Evolutionary conservation across 2,329 filamentous ascomycete species (phyloP).

Genomic region (Penicillium capsulatum): DNA sequence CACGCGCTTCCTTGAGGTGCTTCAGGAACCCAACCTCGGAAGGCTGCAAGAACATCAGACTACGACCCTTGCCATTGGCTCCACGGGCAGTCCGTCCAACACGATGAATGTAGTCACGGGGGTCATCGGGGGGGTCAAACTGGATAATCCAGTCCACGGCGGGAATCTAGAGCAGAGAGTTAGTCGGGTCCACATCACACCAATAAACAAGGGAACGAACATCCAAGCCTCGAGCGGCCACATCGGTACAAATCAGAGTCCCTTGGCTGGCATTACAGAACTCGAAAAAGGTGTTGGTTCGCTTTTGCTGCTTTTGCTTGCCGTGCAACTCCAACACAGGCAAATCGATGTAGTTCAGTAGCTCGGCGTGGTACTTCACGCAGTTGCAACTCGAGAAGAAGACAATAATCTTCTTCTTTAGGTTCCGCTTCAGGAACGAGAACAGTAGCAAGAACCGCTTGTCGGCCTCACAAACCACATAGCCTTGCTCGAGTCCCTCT

Average conservation of each 20-base stretch:
- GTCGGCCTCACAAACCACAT: constrained; percentile 88
- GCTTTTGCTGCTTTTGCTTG: constrained; percentile 97
- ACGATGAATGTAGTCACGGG: constrained; percentile 88
- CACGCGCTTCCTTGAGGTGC: constrained; percentile 83
- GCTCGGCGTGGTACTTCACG: constrained; percentile 91
- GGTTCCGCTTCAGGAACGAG: constrained; percentile 85
- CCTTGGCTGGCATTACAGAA: constrained; percentile 83
- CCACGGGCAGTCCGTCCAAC: constrained; percentile 92
- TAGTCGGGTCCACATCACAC: neutral
- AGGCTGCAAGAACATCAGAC: constrained; percentile 88
- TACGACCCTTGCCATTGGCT: constrained; percentile 75
- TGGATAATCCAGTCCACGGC: constrained; percentile 96
- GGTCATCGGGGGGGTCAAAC: constrained; percentile 90
- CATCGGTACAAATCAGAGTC: constrained; percentile 91
- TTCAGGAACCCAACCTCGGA: constrained; percentile 87
- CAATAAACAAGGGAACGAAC: constrained; percentile 42
- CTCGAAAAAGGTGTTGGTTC: constrained; percentile 98
- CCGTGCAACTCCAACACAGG: constrained; percentile 82
- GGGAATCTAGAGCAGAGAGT: constrained; percentile 59
- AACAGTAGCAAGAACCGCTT: constrained; percentile 91
- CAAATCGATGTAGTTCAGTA: constrained; percentile 96
- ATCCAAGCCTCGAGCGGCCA: constrained; percentile 90
- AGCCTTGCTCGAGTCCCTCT: constrained; percentile 90
- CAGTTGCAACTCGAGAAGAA: constrained; percentile 92
- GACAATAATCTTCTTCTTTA: constrained; percentile 96